phyloP scores from a whole-genome alignment of 2,329 filamentous ascomycete genomes.

The Monosporascus sp. region DNA sequence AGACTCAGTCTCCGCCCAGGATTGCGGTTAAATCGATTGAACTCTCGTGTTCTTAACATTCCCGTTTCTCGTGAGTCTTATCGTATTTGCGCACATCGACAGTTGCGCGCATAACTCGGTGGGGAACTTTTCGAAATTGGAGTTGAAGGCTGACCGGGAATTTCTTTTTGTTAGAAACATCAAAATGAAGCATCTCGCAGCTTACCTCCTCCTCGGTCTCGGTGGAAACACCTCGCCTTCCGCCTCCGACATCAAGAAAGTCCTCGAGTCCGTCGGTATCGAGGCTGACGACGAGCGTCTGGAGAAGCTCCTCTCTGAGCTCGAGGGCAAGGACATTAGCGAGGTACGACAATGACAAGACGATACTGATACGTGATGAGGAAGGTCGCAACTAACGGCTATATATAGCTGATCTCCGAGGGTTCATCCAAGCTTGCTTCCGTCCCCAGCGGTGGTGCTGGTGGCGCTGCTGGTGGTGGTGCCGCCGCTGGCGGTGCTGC shows the following conservation, averaged over 20 bases:
- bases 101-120: no score
- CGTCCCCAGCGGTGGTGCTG: conserved; percentile 87
- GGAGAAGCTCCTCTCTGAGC: conserved; percentile 80
- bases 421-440: conserved; percentile 93
- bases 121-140: no score
- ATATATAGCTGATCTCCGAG: conserved; percentile 75
- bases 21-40: conserved; percentile 99
- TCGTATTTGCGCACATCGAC: conserved; percentile 4
- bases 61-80: conserved; percentile 31
- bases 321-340: conserved; percentile 87
- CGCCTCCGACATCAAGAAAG: conserved; percentile 77
- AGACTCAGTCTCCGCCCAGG: conserved; percentile 99
- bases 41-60: conserved; percentile 69
- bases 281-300: conserved; percentile 89
- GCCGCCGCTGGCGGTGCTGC: conserved; percentile 60
- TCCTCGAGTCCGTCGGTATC: conserved; percentile 91
- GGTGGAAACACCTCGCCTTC: conserved; percentile 89
- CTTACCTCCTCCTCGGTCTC: conserved; percentile 94
- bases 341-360: conserved; percentile 57
- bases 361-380: no score
- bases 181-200: conserved; percentile 99
- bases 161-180: conserved; percentile 11
- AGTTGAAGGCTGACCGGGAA: no score
- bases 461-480: conserved; percentile 65
- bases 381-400: conserved; percentile 12